Percentiles rank a stretch among this genome's conserved stretches.
Conservation (phyloP, 2,329 filamentous ascomycete species). For the Penicillium sp. region DNA sequence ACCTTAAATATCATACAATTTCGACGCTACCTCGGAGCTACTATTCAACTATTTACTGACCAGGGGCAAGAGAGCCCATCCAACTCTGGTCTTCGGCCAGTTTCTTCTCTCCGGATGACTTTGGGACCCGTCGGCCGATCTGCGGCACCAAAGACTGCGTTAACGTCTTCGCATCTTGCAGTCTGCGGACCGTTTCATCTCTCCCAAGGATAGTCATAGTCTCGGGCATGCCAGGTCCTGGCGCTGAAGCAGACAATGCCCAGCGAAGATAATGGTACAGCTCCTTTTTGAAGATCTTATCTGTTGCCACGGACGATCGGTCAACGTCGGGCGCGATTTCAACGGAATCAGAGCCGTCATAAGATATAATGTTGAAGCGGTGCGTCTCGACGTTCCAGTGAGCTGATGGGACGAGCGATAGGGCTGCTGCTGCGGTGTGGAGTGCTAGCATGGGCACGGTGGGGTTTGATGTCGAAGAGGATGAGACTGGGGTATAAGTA, state of each 20-base stretch:
- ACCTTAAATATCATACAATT: not conserved
- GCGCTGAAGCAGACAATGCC: conserved; percentile 53
- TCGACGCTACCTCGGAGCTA: not conserved
- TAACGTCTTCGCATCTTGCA: conserved; percentile 41
- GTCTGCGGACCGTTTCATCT: conserved; percentile 48
- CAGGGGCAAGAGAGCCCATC: conserved; percentile 36
- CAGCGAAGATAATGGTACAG: conserved; percentile 58
- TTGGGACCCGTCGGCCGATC: conserved; percentile 20
- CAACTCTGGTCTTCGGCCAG: conserved; percentile 29
- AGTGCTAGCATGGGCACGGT: conserved; percentile 37
- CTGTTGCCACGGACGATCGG: conserved; percentile 17
- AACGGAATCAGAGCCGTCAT: conserved; percentile 26
- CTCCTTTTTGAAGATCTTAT: conserved; percentile 44
- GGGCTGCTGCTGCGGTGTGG: conserved; percentile 45
- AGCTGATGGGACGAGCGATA: conserved; percentile 41
- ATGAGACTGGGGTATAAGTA: conserved; percentile 22
- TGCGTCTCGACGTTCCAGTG: conserved; percentile 44
- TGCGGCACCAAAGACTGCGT: conserved; percentile 24
- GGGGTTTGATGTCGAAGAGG: conserved; percentile 16
- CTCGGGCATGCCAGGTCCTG: conserved; percentile 54
- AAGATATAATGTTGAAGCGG: conserved; percentile 39
- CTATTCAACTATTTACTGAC: not conserved
- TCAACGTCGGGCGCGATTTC: conserved; percentile 21
- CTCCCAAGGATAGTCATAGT: conserved; percentile 57
- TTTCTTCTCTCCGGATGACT: conserved; percentile 11